phyloP scores from a whole-genome alignment of 345 rosid genomes.

The Gossypium ekmanianum region DNA sequence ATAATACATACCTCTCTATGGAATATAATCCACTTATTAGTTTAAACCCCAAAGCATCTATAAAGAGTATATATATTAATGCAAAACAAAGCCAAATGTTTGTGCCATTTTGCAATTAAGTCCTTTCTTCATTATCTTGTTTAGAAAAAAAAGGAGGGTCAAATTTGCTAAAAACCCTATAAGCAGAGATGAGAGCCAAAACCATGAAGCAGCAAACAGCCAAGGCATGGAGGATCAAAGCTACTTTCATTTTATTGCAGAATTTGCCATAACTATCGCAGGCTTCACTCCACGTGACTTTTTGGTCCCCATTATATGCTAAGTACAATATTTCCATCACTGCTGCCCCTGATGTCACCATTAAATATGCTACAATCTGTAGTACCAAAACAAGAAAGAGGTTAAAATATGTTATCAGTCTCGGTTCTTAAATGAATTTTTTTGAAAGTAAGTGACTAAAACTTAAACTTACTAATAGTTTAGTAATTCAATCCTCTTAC shows the following conservation, averaged over 20 bases:
- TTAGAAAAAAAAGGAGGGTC: constrained; percentile 52
- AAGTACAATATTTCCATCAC: constrained; percentile 56
- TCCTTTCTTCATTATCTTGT: constrained; percentile 17
- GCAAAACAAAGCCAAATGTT: neutral
- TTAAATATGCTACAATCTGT: constrained; percentile 73
- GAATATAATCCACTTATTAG: neutral
- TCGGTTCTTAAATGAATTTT: too few species aligned
- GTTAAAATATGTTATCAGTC: neutral
- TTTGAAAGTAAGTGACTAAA: too few species aligned
- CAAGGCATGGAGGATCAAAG: constrained; percentile 59
- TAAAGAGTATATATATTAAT: too few species aligned
- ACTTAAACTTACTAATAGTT: too few species aligned
- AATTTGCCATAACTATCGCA: constrained; percentile 57
- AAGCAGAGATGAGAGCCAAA: constrained; percentile 72
- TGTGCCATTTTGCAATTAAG: neutral
- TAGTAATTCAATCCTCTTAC: too few species aligned
- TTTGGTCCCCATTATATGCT: constrained; percentile 58
- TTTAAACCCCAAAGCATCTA: neutral
- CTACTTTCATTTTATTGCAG: constrained; percentile 52
- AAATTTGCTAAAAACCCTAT: constrained; percentile 61
- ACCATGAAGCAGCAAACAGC: constrained; percentile 50
- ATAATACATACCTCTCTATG: too few species aligned
- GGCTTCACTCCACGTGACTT: constrained; percentile 83
- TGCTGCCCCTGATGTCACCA: constrained; percentile 77
- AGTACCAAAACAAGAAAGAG: neutral